Percentiles rank a stretch among this genome's conserved stretches.
These are phyloP conservation scores for Gastrolobium bilobum DNA, from an alignment of 306 rosid genomes.

Conservation along the genomic window DNA sequence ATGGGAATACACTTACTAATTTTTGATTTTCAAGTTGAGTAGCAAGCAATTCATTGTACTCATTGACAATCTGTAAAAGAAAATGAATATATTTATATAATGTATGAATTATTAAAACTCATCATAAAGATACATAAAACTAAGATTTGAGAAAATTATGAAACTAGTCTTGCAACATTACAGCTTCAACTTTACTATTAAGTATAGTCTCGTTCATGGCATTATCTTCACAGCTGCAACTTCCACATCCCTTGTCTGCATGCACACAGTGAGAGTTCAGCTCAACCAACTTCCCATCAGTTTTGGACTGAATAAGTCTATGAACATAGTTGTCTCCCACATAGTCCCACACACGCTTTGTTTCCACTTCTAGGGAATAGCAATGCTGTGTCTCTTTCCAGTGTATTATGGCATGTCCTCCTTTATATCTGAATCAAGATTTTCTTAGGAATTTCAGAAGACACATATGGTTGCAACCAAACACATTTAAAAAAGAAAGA, in stretches of 20 bases:
- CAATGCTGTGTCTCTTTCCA: constrained; percentile 98
- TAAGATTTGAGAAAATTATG: constrained; percentile 5
- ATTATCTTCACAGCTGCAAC: constrained; percentile 78
- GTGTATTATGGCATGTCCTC: constrained; percentile 90
- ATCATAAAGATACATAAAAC: constrained; percentile 18
- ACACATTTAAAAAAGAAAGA: constrained; percentile 3
- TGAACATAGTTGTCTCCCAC: constrained; percentile 97
- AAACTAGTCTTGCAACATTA: constrained; percentile 58
- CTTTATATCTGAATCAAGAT: constrained; percentile 73
- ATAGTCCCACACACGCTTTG: constrained; percentile 95
- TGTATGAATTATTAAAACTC: constrained; percentile 32
- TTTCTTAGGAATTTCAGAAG: constrained; percentile 40
- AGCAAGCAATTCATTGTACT: constrained; percentile 90
- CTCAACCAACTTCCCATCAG: constrained; percentile 94
- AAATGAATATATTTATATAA: constrained; percentile 13
- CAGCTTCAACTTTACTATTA: constrained; percentile 95
- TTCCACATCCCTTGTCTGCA: constrained; percentile 66
- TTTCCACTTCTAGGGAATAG: constrained; percentile 94
- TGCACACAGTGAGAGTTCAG: constrained; percentile 76
- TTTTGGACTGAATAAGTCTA: constrained; percentile 92
- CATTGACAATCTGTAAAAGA: constrained; percentile 81
- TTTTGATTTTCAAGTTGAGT: constrained; percentile 96
- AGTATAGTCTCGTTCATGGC: constrained; percentile 80
- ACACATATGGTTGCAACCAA: background rate
- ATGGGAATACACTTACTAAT: constrained; percentile 60